Conservation (phyloP, 1,139 yeast species). For the Saccharomycopsis crataegensis region DNA sequence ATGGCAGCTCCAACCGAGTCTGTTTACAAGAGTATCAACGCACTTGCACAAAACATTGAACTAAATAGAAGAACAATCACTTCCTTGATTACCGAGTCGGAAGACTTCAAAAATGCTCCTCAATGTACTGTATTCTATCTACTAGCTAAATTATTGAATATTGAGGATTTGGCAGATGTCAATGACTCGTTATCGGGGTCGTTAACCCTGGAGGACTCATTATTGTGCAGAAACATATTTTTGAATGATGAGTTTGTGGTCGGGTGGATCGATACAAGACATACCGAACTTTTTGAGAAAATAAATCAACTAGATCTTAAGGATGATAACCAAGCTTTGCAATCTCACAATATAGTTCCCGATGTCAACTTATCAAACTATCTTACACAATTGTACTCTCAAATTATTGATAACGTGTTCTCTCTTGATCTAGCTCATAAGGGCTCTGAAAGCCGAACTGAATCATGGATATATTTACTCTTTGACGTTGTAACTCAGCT, state of each 20-base stretch:
- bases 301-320: neutral
- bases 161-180: neutral
- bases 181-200: neutral
- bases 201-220: neutral
- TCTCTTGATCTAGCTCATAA: slow-evolving; percentile 3
- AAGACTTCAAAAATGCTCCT: slow-evolving; percentile 9
- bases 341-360: neutral
- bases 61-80: slow-evolving; percentile 9
- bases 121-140: slow-evolving; percentile 9
- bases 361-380: slow-evolving; percentile 11
- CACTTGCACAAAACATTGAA: slow-evolving; percentile 10
- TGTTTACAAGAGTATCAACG: neutral
- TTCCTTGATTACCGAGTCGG: slow-evolving; percentile 10
- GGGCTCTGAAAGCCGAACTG: neutral
- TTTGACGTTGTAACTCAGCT: slow-evolving; percentile 2
- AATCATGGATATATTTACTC: neutral
- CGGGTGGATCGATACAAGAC: slow-evolving; percentile 5
- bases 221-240: slow-evolving; percentile 2
- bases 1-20: neutral
- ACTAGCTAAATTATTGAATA: slow-evolving; percentile 10
- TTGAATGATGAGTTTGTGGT: slow-evolving; percentile 13
- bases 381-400: slow-evolving; percentile 2
- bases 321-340: neutral
- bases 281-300: neutral
- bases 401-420: neutral